Base-by-base conservation (phyloP, 768 basidiomycete genomes). In the Tylopilus cervinicoccineus region DNA sequence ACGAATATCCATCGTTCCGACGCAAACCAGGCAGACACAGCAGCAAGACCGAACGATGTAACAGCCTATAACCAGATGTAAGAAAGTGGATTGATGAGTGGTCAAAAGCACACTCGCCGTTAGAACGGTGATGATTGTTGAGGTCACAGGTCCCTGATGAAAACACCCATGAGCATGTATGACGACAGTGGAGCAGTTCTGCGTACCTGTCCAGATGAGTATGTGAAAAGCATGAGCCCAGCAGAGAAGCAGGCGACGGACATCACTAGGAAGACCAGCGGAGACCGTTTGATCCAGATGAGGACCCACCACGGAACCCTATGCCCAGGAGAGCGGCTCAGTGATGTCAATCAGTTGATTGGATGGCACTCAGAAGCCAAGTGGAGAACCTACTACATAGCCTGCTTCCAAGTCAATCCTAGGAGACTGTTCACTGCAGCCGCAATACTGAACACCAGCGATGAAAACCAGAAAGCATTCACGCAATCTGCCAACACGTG, bases 231-330 rank as follows among this genome's bases (percentile, higher is more conserved):
- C 58, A 84, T 82, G 16, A 90, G 74, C 13, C 88, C 88, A 34
- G 86, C 75, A 1, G 85, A 89, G 67, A 91, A 91, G 66, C 84
- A 86, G 33, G 86, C 85, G 38, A 90, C 87, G 45, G 88, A 88
- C 63, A 90, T 74, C 50, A 90, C 87, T 38, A 90, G 78, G 70
- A 90, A 88, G 52, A 89, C 84, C 28, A 91, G 73, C 13, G 88
- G 88, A 6, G 86, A 87, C 29, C 87, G 74, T 62, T 89, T 90
- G 70, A 90, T 90, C 88, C 86, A 91, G 56, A 90, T 89, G 34
- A 77, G 62, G 20, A 79, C 76, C 77, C 77, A 78, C 76, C 77
- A 78, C 9, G 77, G 77, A 42, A 79, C 77, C 52, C 76, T 73
- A 54, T 78, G 73, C 45, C 76, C 75, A 45, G 77, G 77, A 6